phyloP scores from a whole-genome alignment of 1,139 yeast genomes.

The Suhomyces coccinellae region DNA sequence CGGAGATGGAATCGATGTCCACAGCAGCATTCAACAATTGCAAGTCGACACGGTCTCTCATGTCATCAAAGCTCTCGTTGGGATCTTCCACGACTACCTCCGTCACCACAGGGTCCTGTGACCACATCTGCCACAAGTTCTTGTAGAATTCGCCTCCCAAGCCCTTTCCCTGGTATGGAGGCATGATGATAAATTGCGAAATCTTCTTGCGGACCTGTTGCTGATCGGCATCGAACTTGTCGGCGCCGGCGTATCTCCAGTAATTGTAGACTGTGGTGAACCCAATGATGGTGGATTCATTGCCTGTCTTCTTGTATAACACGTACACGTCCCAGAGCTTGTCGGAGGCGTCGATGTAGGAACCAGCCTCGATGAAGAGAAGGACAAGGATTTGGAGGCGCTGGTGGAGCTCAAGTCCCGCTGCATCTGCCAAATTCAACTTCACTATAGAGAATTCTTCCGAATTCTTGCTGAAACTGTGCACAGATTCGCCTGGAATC shows the following conservation, averaged over 20 bases:
- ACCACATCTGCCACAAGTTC: slow-evolving; percentile 56
- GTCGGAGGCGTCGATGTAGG: slow-evolving; percentile 77
- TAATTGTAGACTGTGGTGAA: slow-evolving; percentile 83
- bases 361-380: slow-evolving; percentile 91
- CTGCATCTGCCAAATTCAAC: slow-evolving; percentile 39
- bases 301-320: slow-evolving; percentile 48
- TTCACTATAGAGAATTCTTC: slow-evolving; percentile 29
- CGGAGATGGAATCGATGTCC: slow-evolving; percentile 25
- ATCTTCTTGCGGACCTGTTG: slow-evolving; percentile 65
- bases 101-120: slow-evolving; percentile 48
- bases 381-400: slow-evolving; percentile 79
- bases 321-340: slow-evolving; percentile 68
- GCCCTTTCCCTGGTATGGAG: slow-evolving; percentile 71
- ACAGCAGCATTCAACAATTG: slow-evolving; percentile 40
- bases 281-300: slow-evolving; percentile 58
- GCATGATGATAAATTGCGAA: slow-evolving; percentile 83
- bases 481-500: slow-evolving; percentile 52
- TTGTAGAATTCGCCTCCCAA: slow-evolving; percentile 71
- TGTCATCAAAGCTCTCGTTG: slow-evolving; percentile 85
- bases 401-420: slow-evolving; percentile 56
- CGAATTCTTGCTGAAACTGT: slow-evolving; percentile 30
- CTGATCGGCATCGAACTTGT: slow-evolving; percentile 53
- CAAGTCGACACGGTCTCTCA: slow-evolving; percentile 83
- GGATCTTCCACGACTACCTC: slow-evolving; percentile 96
- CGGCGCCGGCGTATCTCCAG: slow-evolving; percentile 68